Percentiles rank a stretch among this genome's conserved stretches.
phyloP scores from a whole-genome alignment of 495 filamentous ascomycete species.

The Melanomma pulvis-pyrius region DNA sequence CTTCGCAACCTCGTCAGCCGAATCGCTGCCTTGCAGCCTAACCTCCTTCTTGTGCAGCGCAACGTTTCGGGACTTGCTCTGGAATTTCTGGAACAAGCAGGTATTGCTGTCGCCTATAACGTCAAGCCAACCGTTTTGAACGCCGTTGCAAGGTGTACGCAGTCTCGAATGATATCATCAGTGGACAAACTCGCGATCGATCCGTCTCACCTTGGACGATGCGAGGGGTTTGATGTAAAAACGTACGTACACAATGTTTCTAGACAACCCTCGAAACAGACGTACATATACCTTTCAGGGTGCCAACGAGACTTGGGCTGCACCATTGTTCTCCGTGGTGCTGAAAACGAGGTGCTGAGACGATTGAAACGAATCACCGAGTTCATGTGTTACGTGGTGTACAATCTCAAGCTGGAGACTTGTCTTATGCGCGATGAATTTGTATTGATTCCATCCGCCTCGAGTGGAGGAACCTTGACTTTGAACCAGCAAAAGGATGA shows the following conservation, averaged over 20 bases:
- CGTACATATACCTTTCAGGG: conserved; percentile 93
- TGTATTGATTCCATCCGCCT: conserved; percentile 75
- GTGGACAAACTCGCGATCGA: conserved; percentile 89
- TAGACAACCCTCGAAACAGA: conserved; percentile 94
- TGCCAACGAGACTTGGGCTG: conserved; percentile 92
- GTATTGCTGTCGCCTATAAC: conserved; percentile 91
- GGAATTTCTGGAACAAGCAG: conserved; percentile 80
- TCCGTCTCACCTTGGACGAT: conserved; percentile 75
- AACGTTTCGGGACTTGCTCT: conserved; percentile 89
- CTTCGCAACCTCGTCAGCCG: conserved; percentile 88
- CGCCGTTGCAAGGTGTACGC: conserved; percentile 87
- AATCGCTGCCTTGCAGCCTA: conserved; percentile 83
- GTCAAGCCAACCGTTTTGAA: conserved; percentile 95
- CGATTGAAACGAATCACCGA: conserved; percentile 94
- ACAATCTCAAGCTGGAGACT: conserved; percentile 95
- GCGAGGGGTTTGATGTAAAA: conserved; percentile 88
- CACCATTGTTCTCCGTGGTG: conserved; percentile 91
- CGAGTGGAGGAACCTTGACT: conserved; percentile 44
- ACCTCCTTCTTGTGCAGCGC: conserved; percentile 83
- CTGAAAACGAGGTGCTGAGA: conserved; percentile 65
- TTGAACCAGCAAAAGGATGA: conserved; percentile 20
- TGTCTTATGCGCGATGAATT: conserved; percentile 96
- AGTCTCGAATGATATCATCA: conserved; percentile 89
- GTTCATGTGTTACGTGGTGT: conserved; percentile 98
- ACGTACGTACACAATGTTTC: conserved; percentile 81